Evolutionary conservation across 306 rosid species (phyloP), one percentile per base, ranked within the genome.

Genomic region (Vigna mungo): DNA sequence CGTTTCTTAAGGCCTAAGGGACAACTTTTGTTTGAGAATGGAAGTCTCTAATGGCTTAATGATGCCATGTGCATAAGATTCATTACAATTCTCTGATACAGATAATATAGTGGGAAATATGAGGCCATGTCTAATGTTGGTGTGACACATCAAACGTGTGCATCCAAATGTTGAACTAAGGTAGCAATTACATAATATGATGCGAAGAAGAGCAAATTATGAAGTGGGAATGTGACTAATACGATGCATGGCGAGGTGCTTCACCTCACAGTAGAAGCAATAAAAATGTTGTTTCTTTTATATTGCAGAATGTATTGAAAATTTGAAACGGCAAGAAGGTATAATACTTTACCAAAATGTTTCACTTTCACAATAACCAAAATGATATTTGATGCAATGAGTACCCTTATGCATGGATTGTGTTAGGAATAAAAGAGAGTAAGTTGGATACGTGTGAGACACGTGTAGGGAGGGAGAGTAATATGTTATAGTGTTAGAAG

Each of bases 401-500:
- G 77, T 51, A 16, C 82, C 70, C 78, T 32, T 37, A 86, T 82
- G 68, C 83, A 82, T 18, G 81, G 75, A 84, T 53, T 56, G n/a
- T n/a, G n/a, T n/a, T n/a, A n/a, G n/a, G n/a, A n/a, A n/a, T n/a
- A n/a, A n/a, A n/a, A n/a, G n/a, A n/a, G n/a, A n/a, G n/a, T n/a
- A n/a, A n/a, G n/a, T n/a, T n/a, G n/a, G n/a, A n/a, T n/a, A n/a
- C n/a, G n/a, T n/a, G n/a, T n/a, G n/a, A n/a, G n/a, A n/a, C n/a
- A n/a, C n/a, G n/a, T n/a, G n/a, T n/a, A n/a, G n/a, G n/a, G n/a
- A n/a, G n/a, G n/a, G n/a, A n/a, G n/a, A n/a, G n/a, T n/a, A n/a
- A n/a, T n/a, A n/a, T n/a, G n/a, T n/a, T n/a, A n/a, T n/a, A n/a
- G n/a, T n/a, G n/a, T n/a, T n/a, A n/a, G n/a, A n/a, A n/a, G n/a